Evolutionary conservation across 176 grass and related monocot species (phyloP), one percentile per base, ranked within the genome.

Genomic region (Phyllostachys edulis): DNA sequence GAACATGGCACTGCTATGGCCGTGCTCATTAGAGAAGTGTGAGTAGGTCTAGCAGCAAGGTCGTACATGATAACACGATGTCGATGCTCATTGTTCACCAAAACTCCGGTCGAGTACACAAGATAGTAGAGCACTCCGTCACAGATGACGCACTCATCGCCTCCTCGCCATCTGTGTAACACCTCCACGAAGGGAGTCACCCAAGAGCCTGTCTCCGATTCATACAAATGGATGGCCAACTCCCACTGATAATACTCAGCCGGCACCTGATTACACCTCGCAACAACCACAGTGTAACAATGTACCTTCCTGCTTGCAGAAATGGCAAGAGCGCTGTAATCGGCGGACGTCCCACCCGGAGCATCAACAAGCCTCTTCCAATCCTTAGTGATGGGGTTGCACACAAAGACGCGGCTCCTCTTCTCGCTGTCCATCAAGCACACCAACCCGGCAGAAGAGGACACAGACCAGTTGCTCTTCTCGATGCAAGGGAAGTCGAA

Each of bases 401-500:
- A 94, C 60, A 97, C 79, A 13, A 92, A 74, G 66, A 97, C 78
- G 59, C 80, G 90, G 59, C 89, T 84, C 45, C 88, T 84, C 64
- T 90, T 85, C 41, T 94, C 94, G 39, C 86, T 77, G 76, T 97
- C 94, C 92, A 97, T 94, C 34, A 92, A 50, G 81, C 90, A 89
- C 16, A 97, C 92, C 71, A 97, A 65, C 21, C 94, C 92, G 12
- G 88, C 83, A 5, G 94, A 97, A 2, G 88, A 88, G 20, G 94
- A 94, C 9, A 76, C 80, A 14, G 89, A 92, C 94, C 94, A 97
- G 77, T 76, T 97, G 88, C 88, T 92, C 77, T 89, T 97, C 74
- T 92, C 94, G 37, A 97, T 94, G 67, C 94, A 94, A 50, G 94
- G 94, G 65, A 97, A 97, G 45, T 92, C 88, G 5, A 97, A 94